Conservation (phyloP, 163 green algal genomes). For the Scenedesmus sp. region DNA sequence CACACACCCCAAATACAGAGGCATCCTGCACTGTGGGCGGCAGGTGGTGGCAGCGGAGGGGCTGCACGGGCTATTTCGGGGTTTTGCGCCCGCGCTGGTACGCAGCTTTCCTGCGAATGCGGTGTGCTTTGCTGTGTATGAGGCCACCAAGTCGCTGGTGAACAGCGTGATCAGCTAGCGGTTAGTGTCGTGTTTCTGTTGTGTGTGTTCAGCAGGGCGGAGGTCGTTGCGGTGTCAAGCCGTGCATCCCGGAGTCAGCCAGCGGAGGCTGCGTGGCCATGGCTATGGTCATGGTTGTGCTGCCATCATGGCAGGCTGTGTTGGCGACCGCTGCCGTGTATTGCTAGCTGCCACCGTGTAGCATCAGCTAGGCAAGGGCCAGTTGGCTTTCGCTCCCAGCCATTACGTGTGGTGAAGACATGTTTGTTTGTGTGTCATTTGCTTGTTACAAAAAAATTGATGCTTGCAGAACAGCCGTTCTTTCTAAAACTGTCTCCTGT, state of each 20-base stretch:
- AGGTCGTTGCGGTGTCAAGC: too few relatives aligned
- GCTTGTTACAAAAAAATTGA: neutral
- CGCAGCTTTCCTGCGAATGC: constrained; percentile 83
- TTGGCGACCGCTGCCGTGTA: too few relatives aligned
- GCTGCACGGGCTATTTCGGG: constrained; percentile 70
- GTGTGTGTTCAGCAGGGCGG: neutral
- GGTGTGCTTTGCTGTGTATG: constrained; percentile 78
- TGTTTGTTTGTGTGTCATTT: too few relatives aligned
- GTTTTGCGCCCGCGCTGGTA: constrained; percentile 76
- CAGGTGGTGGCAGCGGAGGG: constrained; percentile 68
- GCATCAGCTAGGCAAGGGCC: too few relatives aligned
- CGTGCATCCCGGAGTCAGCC: too few relatives aligned
- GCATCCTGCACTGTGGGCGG: constrained; percentile 46
- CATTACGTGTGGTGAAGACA: too few relatives aligned
- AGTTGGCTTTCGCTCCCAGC: too few relatives aligned
- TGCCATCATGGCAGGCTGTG: neutral
- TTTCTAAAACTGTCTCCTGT: neutral
- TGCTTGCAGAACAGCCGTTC: neutral
- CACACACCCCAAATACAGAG: constrained; percentile 20
- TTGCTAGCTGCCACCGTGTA: too few relatives aligned
- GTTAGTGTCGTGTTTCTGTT: neutral
- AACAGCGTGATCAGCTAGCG: neutral
- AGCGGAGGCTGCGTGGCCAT: too few relatives aligned
- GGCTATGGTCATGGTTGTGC: neutral
- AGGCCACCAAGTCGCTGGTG: constrained; percentile 53